Conservation (phyloP, 176 grass and related monocot genomes). For the Zea mays region Zm-B73-REFERENCE-NAM-5.0 NC_050100.1:145526001-145526500, state of each 20-base stretch:
- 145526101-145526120: not conserved
- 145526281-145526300: not conserved
- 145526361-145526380: not conserved
- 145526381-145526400: not conserved
- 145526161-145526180: not conserved
- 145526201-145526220: not conserved
- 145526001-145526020: not conserved
- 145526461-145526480: slow-evolving; percentile 9
- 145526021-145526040: not conserved
- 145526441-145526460: not conserved
- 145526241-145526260: not conserved
- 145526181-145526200: not conserved
- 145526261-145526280: not conserved
- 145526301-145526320: not conserved
- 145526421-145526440: not conserved
- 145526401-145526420: not conserved
- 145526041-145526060: not conserved
- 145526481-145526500: slow-evolving; percentile 16
- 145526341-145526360: not conserved
- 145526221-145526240: not conserved
- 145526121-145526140: not conserved
- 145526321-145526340: not conserved
- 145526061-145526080: not conserved
- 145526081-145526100: not conserved
- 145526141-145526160: not conserved